Percentiles rank a stretch among this genome's conserved stretches.
phyloP scores from a whole-genome alignment of 176 grass and related monocot genomes.

The sorghum (Sorghum bicolor) region Sorghum_bicolor_NCBIv3 NC_012873.2:59515001-59515500 shows the following conservation, averaged over 20 bases:
- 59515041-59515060: constrained; percentile 3
- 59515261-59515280: too few species aligned
- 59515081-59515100: too few species aligned
- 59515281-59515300: neutral
- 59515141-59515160: neutral
- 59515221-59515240: constrained; percentile 11
- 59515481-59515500: neutral
- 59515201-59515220: neutral
- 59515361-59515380: too few species aligned
- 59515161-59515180: neutral
- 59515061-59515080: neutral
- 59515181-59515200: neutral
- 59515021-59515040: constrained; percentile 1
- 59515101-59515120: neutral
- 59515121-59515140: neutral
- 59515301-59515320: neutral
- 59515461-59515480: too few species aligned
- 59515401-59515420: too few species aligned
- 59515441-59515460: too few species aligned
- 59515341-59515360: neutral
- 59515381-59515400: too few species aligned
- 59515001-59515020: neutral
- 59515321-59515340: neutral
- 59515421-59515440: too few species aligned
- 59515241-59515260: neutral